A percentile compares a stretch with the other conserved stretches of the same genome.
Evolutionary conservation across 495 filamentous ascomycete species (phyloP).

Genomic region (Penicillium ochrochloron): DNA sequence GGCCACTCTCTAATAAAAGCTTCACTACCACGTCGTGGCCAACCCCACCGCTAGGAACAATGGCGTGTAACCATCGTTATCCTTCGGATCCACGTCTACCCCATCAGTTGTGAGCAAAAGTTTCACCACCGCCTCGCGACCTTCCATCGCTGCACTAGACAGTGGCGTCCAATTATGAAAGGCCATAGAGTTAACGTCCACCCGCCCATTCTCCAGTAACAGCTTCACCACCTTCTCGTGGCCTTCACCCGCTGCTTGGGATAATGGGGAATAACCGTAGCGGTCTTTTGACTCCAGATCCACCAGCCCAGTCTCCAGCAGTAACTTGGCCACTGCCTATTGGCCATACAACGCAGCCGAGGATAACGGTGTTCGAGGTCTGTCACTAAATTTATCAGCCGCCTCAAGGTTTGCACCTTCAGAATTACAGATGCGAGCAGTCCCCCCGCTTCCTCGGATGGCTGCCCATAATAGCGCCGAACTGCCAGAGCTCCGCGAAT

Average conservation of each 20-base stretch:
- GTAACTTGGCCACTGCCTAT: not conserved
- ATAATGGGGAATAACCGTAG: not conserved
- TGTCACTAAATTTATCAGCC: no score
- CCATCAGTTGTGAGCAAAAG: not conserved
- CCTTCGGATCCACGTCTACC: not conserved
- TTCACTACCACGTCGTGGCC: not conserved
- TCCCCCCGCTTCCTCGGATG: slow-evolving; percentile 1
- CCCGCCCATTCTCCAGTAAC: not conserved
- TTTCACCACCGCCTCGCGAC: not conserved
- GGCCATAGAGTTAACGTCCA: not conserved
- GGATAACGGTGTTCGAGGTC: not conserved
- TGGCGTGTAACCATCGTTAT: not conserved
- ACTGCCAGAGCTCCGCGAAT: no score
- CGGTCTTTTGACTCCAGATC: not conserved
- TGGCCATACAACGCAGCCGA: not conserved
- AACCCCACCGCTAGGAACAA: not conserved
- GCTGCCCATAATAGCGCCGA: not conserved
- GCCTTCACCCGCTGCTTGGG: not conserved
- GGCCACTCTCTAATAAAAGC: not conserved
- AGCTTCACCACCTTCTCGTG: slow-evolving; percentile 5
- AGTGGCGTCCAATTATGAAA: not conserved
- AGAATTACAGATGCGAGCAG: not conserved
- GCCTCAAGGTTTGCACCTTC: no score
- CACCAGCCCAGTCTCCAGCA: not conserved
- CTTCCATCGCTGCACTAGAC: not conserved